A percentile compares a stretch with the other conserved stretches of the same genome.
These are phyloP conservation scores for Phialemoniopsis sp. DNA, from an alignment of 2,329 filamentous ascomycete species.

Conservation along the genomic window DNA sequence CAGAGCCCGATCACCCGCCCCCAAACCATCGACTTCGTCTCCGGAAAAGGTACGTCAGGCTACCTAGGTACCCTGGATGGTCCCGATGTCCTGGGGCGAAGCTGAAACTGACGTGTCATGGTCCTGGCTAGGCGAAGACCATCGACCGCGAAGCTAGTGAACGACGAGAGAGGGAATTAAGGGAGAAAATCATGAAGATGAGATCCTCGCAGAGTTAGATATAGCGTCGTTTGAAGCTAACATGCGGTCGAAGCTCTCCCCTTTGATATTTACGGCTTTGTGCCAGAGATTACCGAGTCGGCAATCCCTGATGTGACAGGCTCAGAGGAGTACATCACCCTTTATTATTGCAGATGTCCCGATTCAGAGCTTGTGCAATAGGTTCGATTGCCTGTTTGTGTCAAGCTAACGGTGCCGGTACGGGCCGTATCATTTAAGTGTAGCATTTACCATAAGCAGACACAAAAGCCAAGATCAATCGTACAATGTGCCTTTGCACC, in stretches of 20 bases:
- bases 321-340: conserved; percentile 2
- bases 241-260: conserved; percentile 30
- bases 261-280: conserved; percentile 12
- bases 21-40: conserved; percentile 17
- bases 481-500: no score
- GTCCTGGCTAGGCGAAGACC: conserved; percentile 23
- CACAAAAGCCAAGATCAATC: no score
- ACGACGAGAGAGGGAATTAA: conserved; percentile 44
- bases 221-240: conserved; percentile 36
- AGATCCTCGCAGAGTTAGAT: conserved; percentile 38
- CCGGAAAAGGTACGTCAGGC: conserved; percentile 19
- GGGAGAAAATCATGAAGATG: conserved; percentile 52
- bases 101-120: conserved; percentile 27
- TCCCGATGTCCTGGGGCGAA: conserved; percentile 11
- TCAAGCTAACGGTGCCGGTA: no score
- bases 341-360: no score
- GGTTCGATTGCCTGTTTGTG: no score
- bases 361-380: no score
- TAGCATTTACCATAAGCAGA: no score
- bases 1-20: conserved; percentile 29
- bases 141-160: conserved; percentile 37
- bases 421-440: no score
- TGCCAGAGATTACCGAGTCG: no score
- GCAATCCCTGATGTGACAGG: conserved; percentile 4
- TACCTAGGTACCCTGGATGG: neutral